Evolutionary conservation across 352 stramenopile genomes (phyloP), one percentile per base, ranked within the genome.

Genomic region (Phytophthora tubulina): DNA sequence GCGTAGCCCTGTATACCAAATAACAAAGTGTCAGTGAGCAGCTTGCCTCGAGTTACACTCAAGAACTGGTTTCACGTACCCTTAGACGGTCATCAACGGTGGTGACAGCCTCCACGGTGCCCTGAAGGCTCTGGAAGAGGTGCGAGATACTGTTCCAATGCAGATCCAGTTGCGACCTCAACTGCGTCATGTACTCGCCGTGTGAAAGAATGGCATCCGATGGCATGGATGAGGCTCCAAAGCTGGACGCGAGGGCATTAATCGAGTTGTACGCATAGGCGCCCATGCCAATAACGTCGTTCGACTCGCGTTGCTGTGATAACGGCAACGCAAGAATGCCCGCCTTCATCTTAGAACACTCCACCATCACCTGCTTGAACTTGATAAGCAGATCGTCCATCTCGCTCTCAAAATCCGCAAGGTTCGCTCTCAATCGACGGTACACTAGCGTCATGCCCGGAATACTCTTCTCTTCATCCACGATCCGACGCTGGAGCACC

Each of bases 141-240:
- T 93, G 84, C 65, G 85, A 91, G 70, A 95, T 88, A 68, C 86
- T 95, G 78, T 93, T 93, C 84, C 86, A 94, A 79, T 96, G 89
- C 62, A 94, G 73, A 78, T 95, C 89, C 75, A 96, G 78, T 65
- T 95, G 86, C 72, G 87, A 88, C 49, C 78, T 84, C 64, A 96
- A 82, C 69, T 95, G 87, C n/a, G 87, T 89, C 89, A 96, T 96
- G 78, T 95, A 96, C 60, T 93, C 85, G 31, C 87, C 86, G 65
- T 96, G 89, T 35, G 89, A 88, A 11, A 93, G 78, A 57, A 96
- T 92, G 21, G 89, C 89, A 32, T 85, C 69, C 0, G 81, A 93
- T 8, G 89, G 87, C n/a, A 81, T 75, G 13, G 75, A 67, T 9
- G 77, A 74, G 21, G 80, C 80, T 33, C 87, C 88, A 55, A 96